Conservation (phyloP, 1,139 yeast species). For the Diutina catenulata region DNA sequence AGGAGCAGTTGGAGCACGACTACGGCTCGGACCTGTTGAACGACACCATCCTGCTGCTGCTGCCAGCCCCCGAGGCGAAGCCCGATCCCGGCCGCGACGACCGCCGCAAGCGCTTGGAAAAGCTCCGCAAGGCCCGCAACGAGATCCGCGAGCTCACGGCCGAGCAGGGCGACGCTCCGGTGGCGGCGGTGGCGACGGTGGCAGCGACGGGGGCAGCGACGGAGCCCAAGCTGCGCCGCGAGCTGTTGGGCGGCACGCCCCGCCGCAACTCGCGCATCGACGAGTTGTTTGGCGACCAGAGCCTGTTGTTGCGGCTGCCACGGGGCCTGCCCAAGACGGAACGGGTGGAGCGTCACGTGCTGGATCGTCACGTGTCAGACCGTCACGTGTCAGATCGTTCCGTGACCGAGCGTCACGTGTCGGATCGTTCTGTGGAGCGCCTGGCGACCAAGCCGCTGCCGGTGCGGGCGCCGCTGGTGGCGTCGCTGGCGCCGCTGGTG, state of each 20-base stretch:
- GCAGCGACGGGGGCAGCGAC: not conserved
- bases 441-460: too few species aligned
- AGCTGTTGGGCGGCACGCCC: slow-evolving; percentile 4
- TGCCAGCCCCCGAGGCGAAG: not conserved
- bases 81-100: not conserved
- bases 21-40: slow-evolving; percentile 11
- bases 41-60: slow-evolving; percentile 11
- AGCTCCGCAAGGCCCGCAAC: slow-evolving; percentile 1
- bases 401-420: too few species aligned
- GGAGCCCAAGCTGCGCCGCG: not conserved
- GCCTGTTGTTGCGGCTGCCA: too few species aligned
- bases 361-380: too few species aligned
- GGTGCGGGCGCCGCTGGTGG: too few species aligned
- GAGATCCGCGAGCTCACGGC: not conserved
- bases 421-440: too few species aligned
- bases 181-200: not conserved
- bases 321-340: too few species aligned
- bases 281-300: not conserved
- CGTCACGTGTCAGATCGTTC: too few species aligned
- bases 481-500: too few species aligned
- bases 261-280: not conserved
- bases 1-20: slow-evolving; percentile 19
- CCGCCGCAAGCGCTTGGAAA: not conserved
- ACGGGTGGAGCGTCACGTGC: too few species aligned
- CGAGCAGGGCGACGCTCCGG: not conserved